Evolutionary conservation across 164 flowering plant genomes (phyloP).

Genomic region (grape (Vitis vinifera)): ASM3070453v1 NC_081814.1:3803501-3804000

Average conservation of each 20-base stretch:
- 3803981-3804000: slow-evolving; percentile 40
- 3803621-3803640: slow-evolving; percentile 32
- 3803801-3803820: slow-evolving; percentile 47
- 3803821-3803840: slow-evolving; percentile 51
- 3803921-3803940: slow-evolving; percentile 46
- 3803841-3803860: slow-evolving; percentile 57
- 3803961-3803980: slow-evolving; percentile 48
- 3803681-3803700: slow-evolving; percentile 56
- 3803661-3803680: slow-evolving; percentile 37
- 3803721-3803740: slow-evolving; percentile 57
- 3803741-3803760: slow-evolving; percentile 62
- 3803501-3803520: slow-evolving; percentile 70
- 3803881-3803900: slow-evolving; percentile 44
- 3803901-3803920: slow-evolving; percentile 43
- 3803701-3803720: slow-evolving; percentile 31
- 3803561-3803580: slow-evolving; percentile 27
- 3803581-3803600: slow-evolving; percentile 36
- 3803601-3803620: slow-evolving; percentile 32
- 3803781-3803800: slow-evolving; percentile 36
- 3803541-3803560: slow-evolving; percentile 32
- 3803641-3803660: slow-evolving; percentile 47
- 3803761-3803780: slow-evolving; percentile 33
- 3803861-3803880: slow-evolving; percentile 20
- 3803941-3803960: slow-evolving; percentile 58
- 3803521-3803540: slow-evolving; percentile 42